Evolutionary conservation across 495 filamentous ascomycete genomes (phyloP), one percentile per base, ranked within the genome.

Genomic region (Oleoguttula mirabilis): DNA sequence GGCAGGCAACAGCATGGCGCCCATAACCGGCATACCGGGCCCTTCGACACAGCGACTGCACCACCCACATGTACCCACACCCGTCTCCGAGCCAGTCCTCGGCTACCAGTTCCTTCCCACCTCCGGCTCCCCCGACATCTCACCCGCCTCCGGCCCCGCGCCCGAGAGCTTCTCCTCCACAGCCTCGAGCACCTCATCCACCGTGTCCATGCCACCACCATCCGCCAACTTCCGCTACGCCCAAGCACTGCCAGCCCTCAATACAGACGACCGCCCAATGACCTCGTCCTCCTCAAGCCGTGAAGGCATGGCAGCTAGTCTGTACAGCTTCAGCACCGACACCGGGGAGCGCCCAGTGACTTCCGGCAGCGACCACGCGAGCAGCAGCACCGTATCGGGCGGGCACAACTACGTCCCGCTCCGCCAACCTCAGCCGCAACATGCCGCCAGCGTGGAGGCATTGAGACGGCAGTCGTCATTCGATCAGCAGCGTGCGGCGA

Each of bases 381-480:
- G 4, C 27, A 15, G 19, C 24, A 17, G 38, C 38, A 12, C 4
- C 23, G 22, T 5, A 22, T 39, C 36, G 21, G 55, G 47, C 16
- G 50, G 51, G 6, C 49, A 57, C 27, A 21, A 41, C 35, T 52
- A 57, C 33, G 16, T 28, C 10, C 48, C 57, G 22, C 43, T 55
- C 5, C 27, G 35, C 11, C 55, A 48, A 21, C 24, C 46, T 11
- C 54, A 52, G 23, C 25, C 47, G 4, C 51, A 52, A 14, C 33
- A 50, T 24, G 17, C 38, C 15, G 10, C 39, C 19, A 47, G 39
- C 31, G 11, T 54, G 1, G 47, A 44, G 5, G 25, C 40, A 3
- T 16, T 54, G 5, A 38, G 47, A 3, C 36, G 50, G 14, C 38
- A 55, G 17, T 48, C 54, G 23, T 56, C 48, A n/a, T 47, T 24